phyloP scores from a whole-genome alignment of 1,284 basidiomycete genomes.

The Leccinum griseonigrum region DNA sequence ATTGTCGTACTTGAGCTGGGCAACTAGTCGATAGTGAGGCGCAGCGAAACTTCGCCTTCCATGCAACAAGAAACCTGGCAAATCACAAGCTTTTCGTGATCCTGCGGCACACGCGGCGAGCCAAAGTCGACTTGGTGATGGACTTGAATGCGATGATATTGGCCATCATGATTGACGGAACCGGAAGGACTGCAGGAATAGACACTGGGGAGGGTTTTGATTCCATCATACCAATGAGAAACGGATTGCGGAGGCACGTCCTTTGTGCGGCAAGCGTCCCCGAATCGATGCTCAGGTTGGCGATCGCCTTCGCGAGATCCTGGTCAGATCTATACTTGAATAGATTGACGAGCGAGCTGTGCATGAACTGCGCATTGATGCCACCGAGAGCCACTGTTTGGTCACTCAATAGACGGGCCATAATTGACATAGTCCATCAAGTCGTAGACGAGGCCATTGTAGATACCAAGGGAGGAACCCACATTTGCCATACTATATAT shows the following conservation, averaged over 20 bases:
- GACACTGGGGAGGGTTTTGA: too few species aligned
- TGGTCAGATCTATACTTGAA: too few species aligned
- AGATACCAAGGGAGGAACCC: conserved; percentile 75
- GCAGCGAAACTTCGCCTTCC: conserved; percentile 9
- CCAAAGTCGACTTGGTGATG: neutral
- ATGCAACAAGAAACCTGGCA: neutral
- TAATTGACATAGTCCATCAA: conserved; percentile 75
- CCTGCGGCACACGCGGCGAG: neutral
- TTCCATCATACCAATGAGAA: too few species aligned
- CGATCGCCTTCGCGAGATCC: too few species aligned
- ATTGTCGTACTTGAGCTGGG: conserved; percentile 30
- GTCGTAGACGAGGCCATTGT: conserved; percentile 87
- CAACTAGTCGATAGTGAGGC: conserved; percentile 87
- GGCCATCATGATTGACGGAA: neutral
- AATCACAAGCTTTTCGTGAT: neutral
- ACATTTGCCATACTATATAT: conserved; percentile 68
- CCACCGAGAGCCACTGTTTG: too few species aligned
- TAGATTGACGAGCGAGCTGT: too few species aligned
- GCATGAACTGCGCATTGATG: too few species aligned
- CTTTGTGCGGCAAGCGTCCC: too few species aligned
- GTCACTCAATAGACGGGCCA: conserved; percentile 56
- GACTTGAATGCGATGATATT: neutral
- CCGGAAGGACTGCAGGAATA: neutral
- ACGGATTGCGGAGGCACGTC: too few species aligned
- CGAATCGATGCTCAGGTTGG: too few species aligned